Evolutionary conservation across 441 rosid species (phyloP), one percentile per base, ranked within the genome.

Genomic region (Arabidopsis hybrid): DNA sequence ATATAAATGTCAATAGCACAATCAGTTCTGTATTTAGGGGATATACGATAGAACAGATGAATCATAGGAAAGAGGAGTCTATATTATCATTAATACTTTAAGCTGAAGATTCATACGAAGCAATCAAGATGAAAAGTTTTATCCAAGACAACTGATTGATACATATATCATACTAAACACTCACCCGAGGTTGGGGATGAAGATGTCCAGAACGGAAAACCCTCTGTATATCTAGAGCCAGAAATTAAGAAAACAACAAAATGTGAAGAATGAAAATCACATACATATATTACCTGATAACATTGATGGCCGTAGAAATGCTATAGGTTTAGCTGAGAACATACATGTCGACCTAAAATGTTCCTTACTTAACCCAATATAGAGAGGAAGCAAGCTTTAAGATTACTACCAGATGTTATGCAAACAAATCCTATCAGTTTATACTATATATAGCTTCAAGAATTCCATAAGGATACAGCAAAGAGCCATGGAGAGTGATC

Each of bases 401-500:
- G 56, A 50, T 17, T 7, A 59, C 2, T 17, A 51, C 2, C 26
- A 67, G 9, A 52, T 58, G 55, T 4, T 8, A 34, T 9, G 42
- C 11, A 40, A 8, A 29, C 13, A 60, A 29, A 38, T 29, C n/a
- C 35, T 0, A 59, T 6, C 10, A 16, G 2, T 17, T n/a, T 38
- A 45, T 3, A 59, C 69, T 26, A 69, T 68, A 53, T 39, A 26
- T 2, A 3, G 29, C 4, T 26, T 26, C 29, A 26, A 26, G 4
- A 26, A 26, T 10, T 5, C 7, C 57, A 43, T 2, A 6, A 89
- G 97, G 99, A 95, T 92, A 95, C 98, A 92, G 69, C 99, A 92
- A 70, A 95, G 97, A 71, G 99, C 95, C 97, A 91, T 89, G 56
- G 99, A 95, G 76, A 92, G 82, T 21, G 99, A 87, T 42, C 97